A percentile compares a stretch with the other conserved stretches of the same genome.
These are phyloP conservation scores for Suillus plorans DNA, from an alignment of 768 basidiomycete genomes.

Conservation along the genomic window DNA sequence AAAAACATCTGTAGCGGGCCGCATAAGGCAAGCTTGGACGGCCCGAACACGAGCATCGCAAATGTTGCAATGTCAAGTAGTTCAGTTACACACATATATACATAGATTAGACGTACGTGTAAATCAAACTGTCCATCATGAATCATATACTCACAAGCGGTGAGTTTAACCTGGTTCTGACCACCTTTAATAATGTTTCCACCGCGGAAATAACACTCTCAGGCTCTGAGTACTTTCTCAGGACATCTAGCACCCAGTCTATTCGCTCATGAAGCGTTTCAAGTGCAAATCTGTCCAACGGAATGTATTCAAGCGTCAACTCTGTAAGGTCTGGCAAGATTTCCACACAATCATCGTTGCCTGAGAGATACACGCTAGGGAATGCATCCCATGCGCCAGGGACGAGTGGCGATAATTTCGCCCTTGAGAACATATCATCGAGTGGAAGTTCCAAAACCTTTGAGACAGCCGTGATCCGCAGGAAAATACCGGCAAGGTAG, in stretches of 20 bases:
- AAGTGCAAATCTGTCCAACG: neutral
- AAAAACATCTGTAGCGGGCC: neutral
- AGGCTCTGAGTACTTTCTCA: slow-evolving; percentile 5
- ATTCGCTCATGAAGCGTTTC: neutral
- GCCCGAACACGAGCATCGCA: neutral
- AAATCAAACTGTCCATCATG: slow-evolving; percentile 1
- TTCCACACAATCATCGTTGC: slow-evolving; percentile 4
- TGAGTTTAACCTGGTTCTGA: slow-evolving; percentile 2
- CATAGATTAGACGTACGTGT: slow-evolving; percentile 3
- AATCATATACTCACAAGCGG: slow-evolving; percentile 5
- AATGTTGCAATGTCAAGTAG: neutral
- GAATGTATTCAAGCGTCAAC: slow-evolving; percentile 3
- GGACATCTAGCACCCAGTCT: slow-evolving; percentile 3
- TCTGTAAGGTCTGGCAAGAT: neutral
- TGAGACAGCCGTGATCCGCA: slow-evolving; percentile 1
- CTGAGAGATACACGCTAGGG: slow-evolving; percentile 5
- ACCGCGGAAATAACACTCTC: slow-evolving; percentile 2
- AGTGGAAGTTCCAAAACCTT: neutral
- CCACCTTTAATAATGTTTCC: neutral
- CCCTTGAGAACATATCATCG: neutral
- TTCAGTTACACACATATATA: neutral
- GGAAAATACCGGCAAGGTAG: neutral
- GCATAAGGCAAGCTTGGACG: neutral
- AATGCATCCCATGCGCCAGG: slow-evolving; percentile 4
- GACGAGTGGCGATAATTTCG: neutral